Evolutionary conservation across 2,329 filamentous ascomycete species (phyloP).

Genomic region (Penicillium sp.): DNA sequence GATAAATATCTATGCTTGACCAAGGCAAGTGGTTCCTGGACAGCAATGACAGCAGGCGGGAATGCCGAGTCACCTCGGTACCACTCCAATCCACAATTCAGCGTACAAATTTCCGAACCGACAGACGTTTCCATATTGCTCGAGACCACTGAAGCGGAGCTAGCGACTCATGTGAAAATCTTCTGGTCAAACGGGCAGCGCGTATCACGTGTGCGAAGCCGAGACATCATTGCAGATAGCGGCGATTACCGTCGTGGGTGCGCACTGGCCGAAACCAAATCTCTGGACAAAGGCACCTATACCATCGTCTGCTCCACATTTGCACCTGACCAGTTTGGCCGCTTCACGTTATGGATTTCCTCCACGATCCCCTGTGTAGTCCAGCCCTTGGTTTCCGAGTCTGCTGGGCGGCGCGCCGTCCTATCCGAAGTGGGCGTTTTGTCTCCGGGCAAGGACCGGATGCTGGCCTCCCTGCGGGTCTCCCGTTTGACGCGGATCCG

Average conservation of each 20-base stretch:
- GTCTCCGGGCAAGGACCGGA: conserved; percentile 50
- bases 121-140: conserved; percentile 71
- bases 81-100: conserved; percentile 84
- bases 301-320: conserved; percentile 90
- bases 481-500: conserved; percentile 60
- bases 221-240: conserved; percentile 77
- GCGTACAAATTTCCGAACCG: conserved; percentile 54
- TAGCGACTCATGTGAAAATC: conserved; percentile 80
- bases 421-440: conserved; percentile 47
- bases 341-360: conserved; percentile 72
- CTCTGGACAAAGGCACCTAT: conserved; percentile 70
- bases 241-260: conserved; percentile 85
- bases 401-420: conserved; percentile 68
- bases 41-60: conserved; percentile 74
- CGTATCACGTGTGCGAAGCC: conserved; percentile 63
- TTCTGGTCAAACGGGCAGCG: conserved; percentile 74
- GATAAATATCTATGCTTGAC: conserved; percentile 59
- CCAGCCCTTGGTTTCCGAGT: conserved; percentile 64
- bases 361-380: conserved; percentile 56
- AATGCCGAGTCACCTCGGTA: conserved; percentile 75
- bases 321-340: conserved; percentile 71
- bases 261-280: conserved; percentile 62
- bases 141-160: conserved; percentile 61
- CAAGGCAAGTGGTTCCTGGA: conserved; percentile 69
- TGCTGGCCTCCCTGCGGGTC: conserved; percentile 52